Conservation (phyloP, 2,329 filamentous ascomycete species). For the Cytospora piceae region DNA sequence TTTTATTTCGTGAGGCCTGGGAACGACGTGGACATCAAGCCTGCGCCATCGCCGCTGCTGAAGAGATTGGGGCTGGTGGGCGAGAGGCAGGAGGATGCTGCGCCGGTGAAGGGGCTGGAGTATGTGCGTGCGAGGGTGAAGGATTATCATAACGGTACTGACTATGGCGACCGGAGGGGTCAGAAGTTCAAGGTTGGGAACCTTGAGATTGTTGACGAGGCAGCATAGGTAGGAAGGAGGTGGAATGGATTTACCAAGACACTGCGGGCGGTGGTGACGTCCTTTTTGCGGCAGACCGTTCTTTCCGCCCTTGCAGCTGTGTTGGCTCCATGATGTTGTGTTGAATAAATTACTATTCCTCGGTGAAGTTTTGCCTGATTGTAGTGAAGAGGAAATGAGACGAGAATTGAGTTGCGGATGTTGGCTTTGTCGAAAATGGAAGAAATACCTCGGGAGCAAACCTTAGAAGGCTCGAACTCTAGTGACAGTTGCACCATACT, state of each 20-base stretch:
- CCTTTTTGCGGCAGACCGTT: too few species aligned
- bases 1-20: slow-evolving; percentile 45
- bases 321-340: too few species aligned
- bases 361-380: too few species aligned
- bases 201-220: slow-evolving; percentile 47
- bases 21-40: slow-evolving; percentile 38
- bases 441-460: too few species aligned
- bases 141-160: slow-evolving; percentile 44
- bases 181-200: slow-evolving; percentile 45
- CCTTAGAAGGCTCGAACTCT: too few species aligned
- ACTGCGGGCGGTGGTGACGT: not conserved
- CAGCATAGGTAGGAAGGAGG: slow-evolving; percentile 30
- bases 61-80: slow-evolving; percentile 37
- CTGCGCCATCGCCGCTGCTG: slow-evolving; percentile 38
- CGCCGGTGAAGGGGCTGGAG: slow-evolving; percentile 43
- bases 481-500: too few species aligned
- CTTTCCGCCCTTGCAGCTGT: too few species aligned
- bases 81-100: slow-evolving; percentile 26
- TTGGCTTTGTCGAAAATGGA: too few species aligned
- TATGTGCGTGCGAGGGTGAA: slow-evolving; percentile 47
- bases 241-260: not conserved
- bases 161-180: slow-evolving; percentile 45
- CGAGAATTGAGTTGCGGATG: too few species aligned
- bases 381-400: too few species aligned
- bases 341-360: too few species aligned